phyloP scores from a whole-genome alignment of 1,139 yeast genomes.

The Yamadazyma triangularis region DNA sequence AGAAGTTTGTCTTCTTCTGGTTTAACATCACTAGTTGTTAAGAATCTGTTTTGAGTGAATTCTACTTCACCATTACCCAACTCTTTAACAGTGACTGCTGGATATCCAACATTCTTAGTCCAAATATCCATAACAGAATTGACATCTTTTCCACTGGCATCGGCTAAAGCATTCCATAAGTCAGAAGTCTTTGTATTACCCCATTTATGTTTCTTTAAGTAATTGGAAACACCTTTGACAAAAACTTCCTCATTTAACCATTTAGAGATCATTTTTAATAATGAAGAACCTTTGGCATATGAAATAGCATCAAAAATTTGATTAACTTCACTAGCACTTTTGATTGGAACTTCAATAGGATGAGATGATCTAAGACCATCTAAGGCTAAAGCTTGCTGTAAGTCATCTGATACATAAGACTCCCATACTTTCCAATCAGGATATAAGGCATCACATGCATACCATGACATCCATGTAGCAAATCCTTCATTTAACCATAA shows the following conservation, averaged over 20 bases:
- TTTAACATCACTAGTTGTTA: conserved; percentile 78
- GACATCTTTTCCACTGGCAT: conserved; percentile 76
- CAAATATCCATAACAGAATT: conserved; percentile 73
- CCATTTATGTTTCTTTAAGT: conserved; percentile 70
- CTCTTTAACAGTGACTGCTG: conserved; percentile 59
- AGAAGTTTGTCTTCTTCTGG: conserved; percentile 56
- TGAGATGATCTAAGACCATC: conserved; percentile 54
- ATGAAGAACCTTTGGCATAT: conserved; percentile 78
- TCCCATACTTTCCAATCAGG: conserved; percentile 60
- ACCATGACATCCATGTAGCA: conserved; percentile 57
- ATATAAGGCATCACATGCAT: conserved; percentile 46
- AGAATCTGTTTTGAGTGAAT: conserved; percentile 71
- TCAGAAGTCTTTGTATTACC: conserved; percentile 80
- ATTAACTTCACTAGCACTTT: conserved; percentile 51
- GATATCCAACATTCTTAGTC: conserved; percentile 85
- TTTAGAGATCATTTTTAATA: conserved; percentile 68
- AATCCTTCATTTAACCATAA: conserved; percentile 62
- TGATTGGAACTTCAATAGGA: conserved; percentile 55
- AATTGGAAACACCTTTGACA: conserved; percentile 69
- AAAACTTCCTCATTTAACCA: conserved; percentile 70
- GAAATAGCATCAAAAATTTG: conserved; percentile 60
- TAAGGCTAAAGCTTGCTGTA: conserved; percentile 48
- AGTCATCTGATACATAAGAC: conserved; percentile 46
- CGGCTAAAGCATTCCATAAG: conserved; percentile 74
- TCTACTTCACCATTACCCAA: conserved; percentile 38